Base-by-base conservation (phyloP, 495 filamentous ascomycete species). In the Penicillium alfredii region DNA sequence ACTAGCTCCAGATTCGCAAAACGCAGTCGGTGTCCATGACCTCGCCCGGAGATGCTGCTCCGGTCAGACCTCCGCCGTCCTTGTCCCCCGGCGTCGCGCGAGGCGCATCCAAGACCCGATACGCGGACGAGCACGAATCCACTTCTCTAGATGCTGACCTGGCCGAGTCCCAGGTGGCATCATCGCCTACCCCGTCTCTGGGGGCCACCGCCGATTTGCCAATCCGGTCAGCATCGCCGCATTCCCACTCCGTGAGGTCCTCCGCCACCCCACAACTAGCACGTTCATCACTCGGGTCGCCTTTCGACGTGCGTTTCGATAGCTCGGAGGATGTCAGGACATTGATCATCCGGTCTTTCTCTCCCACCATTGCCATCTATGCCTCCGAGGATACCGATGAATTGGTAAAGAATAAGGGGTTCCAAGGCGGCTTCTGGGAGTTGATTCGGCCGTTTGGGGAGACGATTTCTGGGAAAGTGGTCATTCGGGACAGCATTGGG, bases 391-490 rank as follows among this genome's bases (percentile, higher is more conserved):
- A 95, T 48, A 88, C 85, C 7, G 81, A 97, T 49, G 72, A 82
- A 24, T 56, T 98, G 33, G 73, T 86, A 21, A 72, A 68, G 35
- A 80, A 86, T 40, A 98, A 98, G 66, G 92, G 92, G 11, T 89
- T 97, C 44, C 56, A 69, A 13, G 76, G 74, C 12, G 89, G 89
- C 0, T 73, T 98, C 30, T 80, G 84, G 68, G 84, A 89, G 53
- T 61, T 98, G 34, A 62, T 98, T 21, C 69, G 89, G 30, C 88
- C 90, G 4, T 98, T 89, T 63, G 92, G 90, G n/a, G 92, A 98
- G 57, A 74, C 71, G 23, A 69, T 98, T 0, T 76, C 80, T 21
- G 92, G 92, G 15, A 92, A 88, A 56, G 83, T 98, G 20, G 84
- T 83, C 11, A 80, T 98, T 24, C 71, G 93, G 36, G 93, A 98